phyloP scores from a whole-genome alignment of 352 stramenopile species.

The Globisporangium perplexum region DNA sequence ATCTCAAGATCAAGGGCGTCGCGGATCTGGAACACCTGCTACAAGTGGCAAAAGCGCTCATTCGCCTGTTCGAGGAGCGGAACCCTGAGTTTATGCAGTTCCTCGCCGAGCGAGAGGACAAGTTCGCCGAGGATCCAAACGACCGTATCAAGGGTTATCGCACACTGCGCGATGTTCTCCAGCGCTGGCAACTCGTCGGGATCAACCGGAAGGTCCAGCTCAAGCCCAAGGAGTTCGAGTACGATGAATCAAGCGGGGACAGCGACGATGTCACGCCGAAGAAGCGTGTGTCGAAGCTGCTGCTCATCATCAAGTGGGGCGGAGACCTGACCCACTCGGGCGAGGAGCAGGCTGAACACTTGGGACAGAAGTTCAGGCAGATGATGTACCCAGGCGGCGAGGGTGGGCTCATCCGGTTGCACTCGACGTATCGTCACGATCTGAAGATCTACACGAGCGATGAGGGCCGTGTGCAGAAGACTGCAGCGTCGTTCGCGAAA shows the following conservation, averaged over 20 bases:
- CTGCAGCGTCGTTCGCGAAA: conserved; percentile 98
- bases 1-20: conserved; percentile 87
- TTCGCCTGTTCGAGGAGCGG: conserved; percentile 57
- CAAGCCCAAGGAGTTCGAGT: conserved; percentile 67
- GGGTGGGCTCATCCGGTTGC: conserved; percentile 95
- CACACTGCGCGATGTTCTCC: conserved; percentile 93
- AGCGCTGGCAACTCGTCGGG: conserved; percentile 94
- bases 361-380: conserved; percentile 89
- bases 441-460: conserved; percentile 99
- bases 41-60: conserved; percentile 67
- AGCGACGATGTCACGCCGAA: conserved; percentile 5
- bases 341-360: conserved; percentile 92
- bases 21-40: conserved; percentile 74
- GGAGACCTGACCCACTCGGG: conserved; percentile 98
- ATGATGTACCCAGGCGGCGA: conserved; percentile 91
- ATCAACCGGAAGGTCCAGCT: conserved; percentile 99
- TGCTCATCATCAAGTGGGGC: conserved; percentile 99
- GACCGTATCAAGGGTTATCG: conserved; percentile 80
- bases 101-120: conserved; percentile 49
- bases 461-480: conserved; percentile 99
- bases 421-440: conserved; percentile 99
- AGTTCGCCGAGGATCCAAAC: conserved; percentile 54
- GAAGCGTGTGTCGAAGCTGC: conserved; percentile 78
- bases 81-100: conserved; percentile 60
- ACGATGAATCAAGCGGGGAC: conserved; percentile 22